These are phyloP conservation scores for Murraya koenigii DNA, from an alignment of 345 rosid species.

Conservation along the genomic window DNA sequence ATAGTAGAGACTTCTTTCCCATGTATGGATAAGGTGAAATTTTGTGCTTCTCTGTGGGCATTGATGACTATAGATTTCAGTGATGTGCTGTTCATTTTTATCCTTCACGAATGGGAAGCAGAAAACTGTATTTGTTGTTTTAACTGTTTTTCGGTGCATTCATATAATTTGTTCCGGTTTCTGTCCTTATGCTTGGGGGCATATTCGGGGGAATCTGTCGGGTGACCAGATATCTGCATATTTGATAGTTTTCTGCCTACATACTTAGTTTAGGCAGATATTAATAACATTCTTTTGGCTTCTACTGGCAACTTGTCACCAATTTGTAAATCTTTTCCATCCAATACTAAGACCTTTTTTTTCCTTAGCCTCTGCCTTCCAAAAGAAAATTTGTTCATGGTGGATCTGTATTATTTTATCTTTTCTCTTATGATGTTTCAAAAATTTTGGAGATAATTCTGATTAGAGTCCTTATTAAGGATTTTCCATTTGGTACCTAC, in stretches of 20 bases:
- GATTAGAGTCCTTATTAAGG: background rate
- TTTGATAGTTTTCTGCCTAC: background rate
- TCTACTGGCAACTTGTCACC: background rate
- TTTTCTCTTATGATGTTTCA: background rate
- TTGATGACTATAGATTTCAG: background rate
- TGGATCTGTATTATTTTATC: background rate
- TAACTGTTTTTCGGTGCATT: background rate
- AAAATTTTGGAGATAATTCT: background rate
- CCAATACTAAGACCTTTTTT: background rate
- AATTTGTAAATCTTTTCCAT: background rate
- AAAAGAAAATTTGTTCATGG: background rate
- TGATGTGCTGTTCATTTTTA: background rate
- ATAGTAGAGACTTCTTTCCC: background rate
- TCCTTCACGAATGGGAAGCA: background rate
- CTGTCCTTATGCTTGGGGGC: background rate
- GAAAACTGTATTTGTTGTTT: background rate
- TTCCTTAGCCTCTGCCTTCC: background rate
- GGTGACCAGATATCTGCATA: background rate
- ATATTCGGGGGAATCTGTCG: background rate
- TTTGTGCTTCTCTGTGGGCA: background rate
- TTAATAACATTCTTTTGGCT: background rate
- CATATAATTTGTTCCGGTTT: background rate
- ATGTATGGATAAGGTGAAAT: background rate
- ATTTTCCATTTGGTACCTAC: background rate
- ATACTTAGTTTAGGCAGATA: background rate